Base-by-base conservation (phyloP, 2,329 filamentous ascomycete species). In the Fusarium protoensiforme region DNA sequence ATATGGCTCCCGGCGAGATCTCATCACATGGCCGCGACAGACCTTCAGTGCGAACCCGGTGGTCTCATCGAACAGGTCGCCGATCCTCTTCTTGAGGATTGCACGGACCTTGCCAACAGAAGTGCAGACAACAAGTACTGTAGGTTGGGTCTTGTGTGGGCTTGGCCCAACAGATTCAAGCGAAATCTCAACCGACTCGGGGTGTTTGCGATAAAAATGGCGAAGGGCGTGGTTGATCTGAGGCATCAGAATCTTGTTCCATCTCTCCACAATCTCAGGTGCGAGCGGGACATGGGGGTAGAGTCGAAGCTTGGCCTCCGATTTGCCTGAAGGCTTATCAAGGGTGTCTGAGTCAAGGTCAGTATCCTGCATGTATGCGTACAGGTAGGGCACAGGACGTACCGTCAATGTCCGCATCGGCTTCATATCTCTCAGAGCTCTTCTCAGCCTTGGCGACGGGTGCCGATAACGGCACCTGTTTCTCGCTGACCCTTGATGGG, bases 101-200 rank as follows among this genome's bases (percentile, higher is more conserved):
- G 89, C 88, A 60, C 92, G 91, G 33, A 95, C 91, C 79, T 93
- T 94, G 58, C 85, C 85, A 10, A 94, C 92, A 5, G 92, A 95
- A 3, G 90, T 92, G 82, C 93, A 96, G 5, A 94, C 91, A 10
- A 96, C 91, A 22, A 95, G 85, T 0, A 95, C 92, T 0, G 93
- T 95, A 0, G 93, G 93, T 63, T 87, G 89, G 0, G 91, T 91
- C 63, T 88, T 90, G 38, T 90, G 86, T 7, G 90, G 87, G 4
- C 90, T 91, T 61, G 93, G 91, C 20, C 93, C 93, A 43, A 95
- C 90, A 1, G 91, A 92, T 68, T 94, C 91, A 2, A 96, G 88
- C 11, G 92, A 93, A 43, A 96, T 94, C 76, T 94, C 93, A 36
- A 94, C 90, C 1, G 93, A 94, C 79, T 96, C 93, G 0, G 91